Evolutionary conservation across 2,329 filamentous ascomycete species (phyloP).

Genomic region (Fusarium neocosmosporiellum): DNA sequence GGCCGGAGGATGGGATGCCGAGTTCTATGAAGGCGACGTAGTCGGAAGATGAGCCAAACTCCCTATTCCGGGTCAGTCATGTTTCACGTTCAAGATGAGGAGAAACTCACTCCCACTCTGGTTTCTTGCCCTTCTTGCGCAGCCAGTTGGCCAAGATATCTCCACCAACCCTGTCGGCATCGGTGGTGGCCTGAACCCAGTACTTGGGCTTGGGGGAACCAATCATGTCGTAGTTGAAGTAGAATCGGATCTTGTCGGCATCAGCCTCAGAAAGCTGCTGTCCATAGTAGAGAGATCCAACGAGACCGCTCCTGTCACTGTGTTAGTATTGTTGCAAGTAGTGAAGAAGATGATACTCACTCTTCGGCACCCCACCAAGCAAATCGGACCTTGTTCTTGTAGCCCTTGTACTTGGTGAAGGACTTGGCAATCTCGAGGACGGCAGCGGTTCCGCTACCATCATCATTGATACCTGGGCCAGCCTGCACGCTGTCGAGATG

Average conservation of each 20-base stretch:
- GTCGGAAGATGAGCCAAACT: constrained; percentile 53
- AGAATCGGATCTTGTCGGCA: constrained; percentile 69
- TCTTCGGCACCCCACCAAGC: constrained; percentile 59
- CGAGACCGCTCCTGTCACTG: constrained; percentile 49
- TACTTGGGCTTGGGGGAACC: constrained; percentile 55
- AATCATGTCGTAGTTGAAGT: constrained; percentile 81
- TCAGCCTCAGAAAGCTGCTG: constrained; percentile 50
- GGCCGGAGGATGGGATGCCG: constrained; percentile 54
- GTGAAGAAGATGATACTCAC: constrained; percentile 26
- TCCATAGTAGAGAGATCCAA: constrained; percentile 57
- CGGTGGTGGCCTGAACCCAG: constrained; percentile 53
- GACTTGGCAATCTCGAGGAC: constrained; percentile 53
- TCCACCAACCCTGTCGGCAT: constrained; percentile 53
- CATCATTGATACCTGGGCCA: constrained; percentile 56
- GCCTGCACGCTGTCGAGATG: constrained; percentile 55
- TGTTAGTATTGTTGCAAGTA: constrained; percentile 14
- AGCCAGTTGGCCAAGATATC: constrained; percentile 50
- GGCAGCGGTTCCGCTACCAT: constrained; percentile 53
- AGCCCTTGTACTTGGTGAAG: constrained; percentile 52
- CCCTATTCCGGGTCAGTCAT: constrained; percentile 33
- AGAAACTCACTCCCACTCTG: constrained; percentile 45
- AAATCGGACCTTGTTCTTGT: constrained; percentile 57
- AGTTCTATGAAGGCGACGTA: constrained; percentile 55
- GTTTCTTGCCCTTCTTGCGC: constrained; percentile 47
- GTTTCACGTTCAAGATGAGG: accelerated